Evolutionary conservation across 2,329 filamentous ascomycete genomes (phyloP), one percentile per base, ranked within the genome.

Genomic region (Leptoxyphium fumago): DNA sequence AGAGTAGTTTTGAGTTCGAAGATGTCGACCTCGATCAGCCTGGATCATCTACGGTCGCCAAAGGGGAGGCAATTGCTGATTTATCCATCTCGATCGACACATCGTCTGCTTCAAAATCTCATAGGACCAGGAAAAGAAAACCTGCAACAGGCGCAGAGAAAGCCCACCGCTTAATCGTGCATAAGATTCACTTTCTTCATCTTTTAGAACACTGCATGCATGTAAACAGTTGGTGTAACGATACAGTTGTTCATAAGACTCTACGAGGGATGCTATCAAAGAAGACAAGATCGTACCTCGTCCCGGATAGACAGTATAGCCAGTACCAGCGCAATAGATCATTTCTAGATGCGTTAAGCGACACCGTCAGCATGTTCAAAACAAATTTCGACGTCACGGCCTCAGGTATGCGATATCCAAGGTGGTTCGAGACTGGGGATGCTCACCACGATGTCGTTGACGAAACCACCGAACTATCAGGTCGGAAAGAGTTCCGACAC

Each of bases 171-270:
- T 60, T 91, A 28, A 74, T 85, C 42, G 71, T 87, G n/a, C 91
- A 98, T 62, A 94, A 89, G 62, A 70, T 79, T 48, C 88, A 98
- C 63, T 51, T 96, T 0, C 66, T 95, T 11, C 94, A 85, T 58
- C 70, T 98, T 2, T 64, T 98, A 13, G 77, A 78, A 9, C 85
- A 96, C 61, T 80, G 13, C 74, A 83, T 51, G 70, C 77, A 45
- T 78, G 88, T 57, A 44, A 98, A 96, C 57, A 69, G 75, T 44
- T 95, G 89, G 86, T 95, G 88, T 64, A 94, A 94, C 55, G 49
- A 58, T 32, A 29, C 29, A 34, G 45, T 43, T 34, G 47, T 55
- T 10, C 52, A 63, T 46, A 68, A 36, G 5, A 64, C 64, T n/a
- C 63, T 94, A 36, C 77, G 74, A 43, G 66, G 72, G 36, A 69